Base-by-base conservation (phyloP, 2,329 filamentous ascomycete genomes). In the Fonsecaea erecta region DNA sequence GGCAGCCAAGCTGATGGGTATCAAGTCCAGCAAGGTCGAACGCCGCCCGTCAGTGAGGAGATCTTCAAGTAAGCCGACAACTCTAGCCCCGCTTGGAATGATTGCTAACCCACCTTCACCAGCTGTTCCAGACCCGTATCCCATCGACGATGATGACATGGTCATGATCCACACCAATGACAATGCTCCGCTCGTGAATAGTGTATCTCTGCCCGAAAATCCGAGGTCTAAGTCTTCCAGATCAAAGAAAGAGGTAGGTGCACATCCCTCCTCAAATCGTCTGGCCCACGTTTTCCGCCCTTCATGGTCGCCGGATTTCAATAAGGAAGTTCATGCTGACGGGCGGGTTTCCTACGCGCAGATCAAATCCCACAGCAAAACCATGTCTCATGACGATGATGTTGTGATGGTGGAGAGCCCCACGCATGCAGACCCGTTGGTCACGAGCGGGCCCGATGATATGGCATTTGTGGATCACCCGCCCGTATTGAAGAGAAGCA, bases 1-100 rank as follows among this genome's bases (percentile, higher is more conserved):
- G 77, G 92, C 91, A 30, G 91, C 91, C 34, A 93, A 88, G 77
- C 78, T 94, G 59, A 86, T 95, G 86, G 93, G 80, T 71, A 77
- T 86, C 65, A 81, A 76, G 66, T 78, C 76, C 63, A 75, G 80
- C 30, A 82, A 81, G 70, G 81, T 80, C 51, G 80, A 81, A 12
- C 81, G 80, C 56, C 81, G 79, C 66, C 80, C 80, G 68, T 82
- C 84, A 73, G 76, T 80, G 71, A 83, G 84, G 62, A 86, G 81
- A 60, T 64, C 62, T 26, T 69, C 67, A 57, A 62, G 66, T 66
- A 67, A 64, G 63, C 48, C 30, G 18, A n/a, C 8, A 18, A 54
- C 32, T 14, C 1, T 26, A 21, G 18, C 24, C 14, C 5, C 7
- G 2, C 28, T 21, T 28, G 16, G 28, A 9, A 40, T 35, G 14